Conservation (phyloP, 1,139 yeast genomes). For the Pichia sp. region DNA sequence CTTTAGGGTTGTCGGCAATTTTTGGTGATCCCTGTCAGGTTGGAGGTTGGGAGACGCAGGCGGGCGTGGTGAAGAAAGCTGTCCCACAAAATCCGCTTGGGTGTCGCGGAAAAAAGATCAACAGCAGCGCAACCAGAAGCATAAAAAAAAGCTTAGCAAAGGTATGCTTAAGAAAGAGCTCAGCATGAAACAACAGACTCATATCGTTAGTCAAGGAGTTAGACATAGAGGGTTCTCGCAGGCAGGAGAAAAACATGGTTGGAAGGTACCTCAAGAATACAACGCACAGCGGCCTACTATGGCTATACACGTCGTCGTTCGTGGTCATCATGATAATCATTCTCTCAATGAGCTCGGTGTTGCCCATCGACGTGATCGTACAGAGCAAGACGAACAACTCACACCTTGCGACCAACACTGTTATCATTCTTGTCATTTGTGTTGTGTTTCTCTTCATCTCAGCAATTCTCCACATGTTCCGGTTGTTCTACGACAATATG, state of each 20-base stretch:
- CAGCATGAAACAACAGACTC: too few species aligned
- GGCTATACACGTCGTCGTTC: slow-evolving; percentile 52
- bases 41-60: too few species aligned
- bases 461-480: slow-evolving; percentile 41
- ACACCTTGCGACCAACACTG: slow-evolving; percentile 44
- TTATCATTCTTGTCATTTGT: slow-evolving; percentile 66
- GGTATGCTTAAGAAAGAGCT: too few species aligned
- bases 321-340: slow-evolving; percentile 37
- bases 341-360: slow-evolving; percentile 40
- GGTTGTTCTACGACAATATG: slow-evolving; percentile 58
- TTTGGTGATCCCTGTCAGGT: too few species aligned
- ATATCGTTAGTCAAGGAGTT: too few species aligned
- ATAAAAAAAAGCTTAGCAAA: too few species aligned
- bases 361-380: slow-evolving; percentile 52
- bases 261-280: neutral
- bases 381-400: slow-evolving; percentile 42
- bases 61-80: too few species aligned
- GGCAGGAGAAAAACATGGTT: too few species aligned
- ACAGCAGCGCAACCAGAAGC: too few species aligned
- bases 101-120: too few species aligned
- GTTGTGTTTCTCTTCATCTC: slow-evolving; percentile 50
- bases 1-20: neutral
- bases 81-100: too few species aligned
- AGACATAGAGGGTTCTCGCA: too few species aligned
- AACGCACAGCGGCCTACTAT: slow-evolving; percentile 24